These are phyloP conservation scores for Firmiana major DNA, from an alignment of 345 rosid genomes.

Conservation along the genomic window DNA sequence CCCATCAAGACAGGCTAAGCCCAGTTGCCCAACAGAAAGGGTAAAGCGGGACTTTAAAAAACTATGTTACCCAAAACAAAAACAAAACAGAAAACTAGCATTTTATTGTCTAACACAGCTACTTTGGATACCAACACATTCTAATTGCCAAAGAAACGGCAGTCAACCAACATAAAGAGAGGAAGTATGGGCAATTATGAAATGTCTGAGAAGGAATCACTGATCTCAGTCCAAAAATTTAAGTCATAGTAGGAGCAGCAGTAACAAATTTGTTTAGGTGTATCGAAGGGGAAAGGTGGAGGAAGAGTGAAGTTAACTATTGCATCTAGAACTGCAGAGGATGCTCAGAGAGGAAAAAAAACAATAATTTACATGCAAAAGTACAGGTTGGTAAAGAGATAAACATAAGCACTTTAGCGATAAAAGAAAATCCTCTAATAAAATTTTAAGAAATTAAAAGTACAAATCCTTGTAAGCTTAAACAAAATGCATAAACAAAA, in stretches of 20 bases:
- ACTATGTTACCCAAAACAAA: background rate
- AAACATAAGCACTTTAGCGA: background rate
- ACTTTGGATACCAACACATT: background rate
- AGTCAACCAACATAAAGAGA: background rate
- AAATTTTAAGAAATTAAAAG: background rate
- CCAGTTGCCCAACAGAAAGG: background rate
- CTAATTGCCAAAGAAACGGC: background rate
- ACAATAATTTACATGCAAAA: background rate
- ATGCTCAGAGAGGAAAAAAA: background rate
- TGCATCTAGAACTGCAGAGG: background rate
- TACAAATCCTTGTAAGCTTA: slow-evolving; percentile 5
- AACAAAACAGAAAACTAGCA: background rate
- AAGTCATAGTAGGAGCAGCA: background rate
- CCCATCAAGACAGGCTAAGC: background rate
- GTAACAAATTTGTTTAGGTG: background rate
- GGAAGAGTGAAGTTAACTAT: background rate
- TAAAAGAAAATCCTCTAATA: background rate
- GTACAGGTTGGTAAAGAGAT: background rate
- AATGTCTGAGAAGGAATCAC: background rate
- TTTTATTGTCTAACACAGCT: background rate
- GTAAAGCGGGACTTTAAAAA: no score
- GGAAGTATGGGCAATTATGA: background rate
- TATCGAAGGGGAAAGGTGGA: background rate
- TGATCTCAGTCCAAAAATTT: background rate
- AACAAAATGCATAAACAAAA: slow-evolving; percentile 11